A percentile compares a stretch with the other conserved stretches of the same genome.
Conservation (phyloP, 768 basidiomycete species). For the Lactarius sanguifluus region DNA sequence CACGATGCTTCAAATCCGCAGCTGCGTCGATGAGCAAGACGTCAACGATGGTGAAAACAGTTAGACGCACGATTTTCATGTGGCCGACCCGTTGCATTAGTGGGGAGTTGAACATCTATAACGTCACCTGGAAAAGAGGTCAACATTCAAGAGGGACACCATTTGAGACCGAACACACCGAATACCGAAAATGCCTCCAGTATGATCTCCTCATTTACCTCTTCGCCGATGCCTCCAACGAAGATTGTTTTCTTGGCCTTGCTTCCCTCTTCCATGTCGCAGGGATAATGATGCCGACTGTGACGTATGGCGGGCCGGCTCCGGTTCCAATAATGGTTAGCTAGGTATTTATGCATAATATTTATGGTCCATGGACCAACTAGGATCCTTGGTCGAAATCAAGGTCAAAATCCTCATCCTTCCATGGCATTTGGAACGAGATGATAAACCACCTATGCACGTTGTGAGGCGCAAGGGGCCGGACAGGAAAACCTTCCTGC, state of each 20-base stretch:
- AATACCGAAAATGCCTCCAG: slow-evolving; percentile 85
- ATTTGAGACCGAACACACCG: slow-evolving; percentile 50
- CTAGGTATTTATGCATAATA: no score
- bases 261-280: slow-evolving; percentile 74
- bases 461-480: no score
- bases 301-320: neutral
- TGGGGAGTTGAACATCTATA: slow-evolving; percentile 86
- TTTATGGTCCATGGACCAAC: no score
- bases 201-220: slow-evolving; percentile 75
- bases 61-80: slow-evolving; percentile 53
- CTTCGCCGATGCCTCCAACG: slow-evolving; percentile 79
- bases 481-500: no score
- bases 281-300: neutral
- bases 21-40: slow-evolving; percentile 18
- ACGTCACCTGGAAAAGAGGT: slow-evolving; percentile 67
- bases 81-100: slow-evolving; percentile 69
- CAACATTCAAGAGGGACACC: slow-evolving; percentile 6
- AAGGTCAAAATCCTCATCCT: no score
- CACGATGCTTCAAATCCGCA: slow-evolving; percentile 79
- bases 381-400: no score
- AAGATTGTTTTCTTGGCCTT: slow-evolving; percentile 86
- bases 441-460: no score
- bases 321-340: neutral
- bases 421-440: no score
- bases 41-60: neutral